phyloP scores from a whole-genome alignment of 2,329 filamentous ascomycete genomes.

The Tolypocladium tropicale region DNA sequence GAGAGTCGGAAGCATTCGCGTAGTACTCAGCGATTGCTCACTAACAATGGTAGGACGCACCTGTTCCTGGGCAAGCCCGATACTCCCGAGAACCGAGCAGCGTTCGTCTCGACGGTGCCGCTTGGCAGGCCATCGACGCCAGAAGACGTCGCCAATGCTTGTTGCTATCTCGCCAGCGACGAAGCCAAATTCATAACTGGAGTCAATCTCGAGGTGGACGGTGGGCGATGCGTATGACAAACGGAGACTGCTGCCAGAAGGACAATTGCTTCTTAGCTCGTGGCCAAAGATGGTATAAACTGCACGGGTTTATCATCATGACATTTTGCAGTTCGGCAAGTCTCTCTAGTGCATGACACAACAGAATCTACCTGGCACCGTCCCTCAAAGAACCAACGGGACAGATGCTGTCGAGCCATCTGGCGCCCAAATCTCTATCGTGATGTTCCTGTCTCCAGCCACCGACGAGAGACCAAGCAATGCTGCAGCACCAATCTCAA shows the following conservation, averaged over 20 bases:
- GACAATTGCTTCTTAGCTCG: background rate
- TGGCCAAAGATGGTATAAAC: background rate
- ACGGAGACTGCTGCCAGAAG: background rate
- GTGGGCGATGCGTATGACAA: slow-evolving; percentile 16
- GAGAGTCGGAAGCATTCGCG: background rate
- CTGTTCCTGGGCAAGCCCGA: slow-evolving; percentile 51
- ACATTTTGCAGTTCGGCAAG: too few species aligned
- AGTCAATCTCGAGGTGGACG: slow-evolving; percentile 47
- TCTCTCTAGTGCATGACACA: too few species aligned
- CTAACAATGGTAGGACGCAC: slow-evolving; percentile 21
- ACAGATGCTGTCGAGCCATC: too few species aligned
- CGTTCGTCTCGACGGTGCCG: slow-evolving; percentile 43
- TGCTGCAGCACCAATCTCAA: too few species aligned
- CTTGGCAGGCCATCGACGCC: slow-evolving; percentile 46
- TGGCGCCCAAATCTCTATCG: too few species aligned
- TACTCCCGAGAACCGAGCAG: slow-evolving; percentile 48
- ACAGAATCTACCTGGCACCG: too few species aligned
- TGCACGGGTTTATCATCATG: too few species aligned
- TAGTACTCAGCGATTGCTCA: background rate
- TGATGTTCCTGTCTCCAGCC: too few species aligned
- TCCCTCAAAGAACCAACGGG: too few species aligned
- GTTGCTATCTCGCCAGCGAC: slow-evolving; percentile 59
- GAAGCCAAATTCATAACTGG: slow-evolving; percentile 65
- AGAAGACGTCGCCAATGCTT: slow-evolving; percentile 60
- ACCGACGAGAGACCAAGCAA: too few species aligned